Conservation (phyloP, 768 basidiomycete genomes). For the Cyclocybe cylindracea region DNA sequence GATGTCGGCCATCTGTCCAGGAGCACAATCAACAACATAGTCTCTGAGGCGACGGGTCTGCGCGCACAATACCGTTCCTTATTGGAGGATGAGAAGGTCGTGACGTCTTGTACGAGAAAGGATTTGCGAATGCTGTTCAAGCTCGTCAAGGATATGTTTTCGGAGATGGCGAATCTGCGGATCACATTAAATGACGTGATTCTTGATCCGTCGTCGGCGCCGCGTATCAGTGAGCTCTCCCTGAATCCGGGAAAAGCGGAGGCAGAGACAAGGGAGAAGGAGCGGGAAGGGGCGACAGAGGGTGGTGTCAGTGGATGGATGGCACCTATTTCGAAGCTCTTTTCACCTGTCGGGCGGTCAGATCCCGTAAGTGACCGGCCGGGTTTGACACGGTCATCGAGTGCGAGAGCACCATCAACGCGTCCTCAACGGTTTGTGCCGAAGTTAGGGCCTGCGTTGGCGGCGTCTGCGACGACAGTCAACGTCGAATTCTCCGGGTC, state of each 20-base stretch:
- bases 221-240: slow-evolving; percentile 68
- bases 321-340: slow-evolving; percentile 82
- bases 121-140: slow-evolving; percentile 85
- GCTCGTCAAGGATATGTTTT: slow-evolving; percentile 81
- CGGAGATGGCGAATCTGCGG: slow-evolving; percentile 80
- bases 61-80: slow-evolving; percentile 72
- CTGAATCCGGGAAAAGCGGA: slow-evolving; percentile 59
- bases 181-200: slow-evolving; percentile 86
- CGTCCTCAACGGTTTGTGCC: slow-evolving; percentile 56
- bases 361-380: slow-evolving; percentile 13
- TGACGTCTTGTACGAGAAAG: slow-evolving; percentile 65
- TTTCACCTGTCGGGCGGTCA: slow-evolving; percentile 35
- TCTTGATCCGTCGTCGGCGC: slow-evolving; percentile 80
- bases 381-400: slow-evolving; percentile 9
- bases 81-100: slow-evolving; percentile 73
- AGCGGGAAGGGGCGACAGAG: slow-evolving; percentile 25
- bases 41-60: slow-evolving; percentile 69
- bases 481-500: slow-evolving; percentile 93
- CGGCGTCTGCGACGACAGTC: slow-evolving; percentile 88
- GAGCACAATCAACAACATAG: slow-evolving; percentile 72
- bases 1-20: slow-evolving; percentile 88
- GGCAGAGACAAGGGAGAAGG: slow-evolving; percentile 36
- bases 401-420: slow-evolving; percentile 9
- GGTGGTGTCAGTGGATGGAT: slow-evolving; percentile 67
- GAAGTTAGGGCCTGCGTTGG: slow-evolving; percentile 82